Percentiles rank a stretch among this genome's conserved stretches.
phyloP scores from a whole-genome alignment of 805 yeast genomes.

The Candida morakotiae region DNA sequence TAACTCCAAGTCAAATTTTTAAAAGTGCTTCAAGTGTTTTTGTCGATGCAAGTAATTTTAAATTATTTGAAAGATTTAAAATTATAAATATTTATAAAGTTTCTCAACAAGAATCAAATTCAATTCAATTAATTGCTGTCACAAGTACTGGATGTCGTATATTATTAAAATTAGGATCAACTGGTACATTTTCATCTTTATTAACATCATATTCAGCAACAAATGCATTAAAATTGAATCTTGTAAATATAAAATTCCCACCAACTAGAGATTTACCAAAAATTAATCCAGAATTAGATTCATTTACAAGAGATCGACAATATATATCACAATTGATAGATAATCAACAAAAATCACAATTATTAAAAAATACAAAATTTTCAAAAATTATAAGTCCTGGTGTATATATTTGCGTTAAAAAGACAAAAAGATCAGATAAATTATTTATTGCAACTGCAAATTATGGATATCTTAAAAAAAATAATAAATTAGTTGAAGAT shows the following conservation, averaged over 20 bases:
- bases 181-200: conserved; percentile 16
- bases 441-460: conserved; percentile 79
- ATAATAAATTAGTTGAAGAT: conserved; percentile 70
- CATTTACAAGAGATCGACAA: conserved; percentile 38
- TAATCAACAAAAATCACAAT: conserved; percentile 47
- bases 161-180: conserved; percentile 48
- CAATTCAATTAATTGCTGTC: conserved; percentile 70
- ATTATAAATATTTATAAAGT: conserved; percentile 64
- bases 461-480: conserved; percentile 75
- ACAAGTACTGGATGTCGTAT: conserved; percentile 84
- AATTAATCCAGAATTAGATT: conserved; percentile 37
- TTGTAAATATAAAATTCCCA: conserved; percentile 57
- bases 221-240: conserved; percentile 26
- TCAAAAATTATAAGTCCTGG: conserved; percentile 77
- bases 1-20: conserved; percentile 44
- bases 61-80: conserved; percentile 45
- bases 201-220: conserved; percentile 15
- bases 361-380: conserved; percentile 55
- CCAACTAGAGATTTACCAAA: conserved; percentile 49
- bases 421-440: conserved; percentile 41
- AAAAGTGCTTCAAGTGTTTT: conserved; percentile 47
- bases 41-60: conserved; percentile 53
- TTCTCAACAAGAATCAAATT: conserved; percentile 58
- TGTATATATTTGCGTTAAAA: conserved; percentile 68
- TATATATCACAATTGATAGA: conserved; percentile 35